Conservation (phyloP, 345 rosid genomes). For the Hypericum perforatum region DNA sequence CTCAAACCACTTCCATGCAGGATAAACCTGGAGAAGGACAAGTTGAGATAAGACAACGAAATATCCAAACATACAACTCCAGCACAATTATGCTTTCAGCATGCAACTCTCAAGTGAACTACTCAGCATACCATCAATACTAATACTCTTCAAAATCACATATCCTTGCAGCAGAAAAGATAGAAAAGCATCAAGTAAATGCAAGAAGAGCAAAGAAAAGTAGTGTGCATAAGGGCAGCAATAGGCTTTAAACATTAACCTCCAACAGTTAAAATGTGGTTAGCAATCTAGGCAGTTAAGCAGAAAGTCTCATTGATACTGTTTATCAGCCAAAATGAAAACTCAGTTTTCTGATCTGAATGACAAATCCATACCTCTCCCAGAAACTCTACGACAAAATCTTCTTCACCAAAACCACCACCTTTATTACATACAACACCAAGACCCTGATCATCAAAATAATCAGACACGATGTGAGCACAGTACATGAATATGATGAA, state of each 20-base stretch:
- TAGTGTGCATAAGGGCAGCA: too few relatives aligned
- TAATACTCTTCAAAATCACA: conserved; percentile 2
- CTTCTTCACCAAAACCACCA: conserved; percentile 90
- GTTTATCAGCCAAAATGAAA: not conserved
- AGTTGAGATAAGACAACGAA: not conserved
- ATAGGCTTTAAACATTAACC: too few relatives aligned
- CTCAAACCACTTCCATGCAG: conserved; percentile 99
- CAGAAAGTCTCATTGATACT: not conserved
- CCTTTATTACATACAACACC: conserved; percentile 97
- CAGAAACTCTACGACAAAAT: conserved; percentile 95
- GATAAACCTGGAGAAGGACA: conserved; percentile 58
- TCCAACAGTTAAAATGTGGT: too few relatives aligned
- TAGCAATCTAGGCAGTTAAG: too few relatives aligned
- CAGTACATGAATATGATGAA: conserved; percentile 3
- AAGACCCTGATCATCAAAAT: conserved; percentile 53
- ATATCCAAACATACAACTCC: too few relatives aligned
- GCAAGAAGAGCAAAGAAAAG: too few relatives aligned
- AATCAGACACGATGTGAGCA: not conserved
- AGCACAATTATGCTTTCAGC: conserved; percentile 2
- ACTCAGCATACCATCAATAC: not conserved
- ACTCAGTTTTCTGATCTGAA: conserved; percentile 1
- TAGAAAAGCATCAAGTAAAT: too few relatives aligned
- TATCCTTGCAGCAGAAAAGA: too few relatives aligned
- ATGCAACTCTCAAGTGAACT: not conserved
- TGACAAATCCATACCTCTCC: conserved; percentile 70